Evolutionary conservation across 2,329 filamentous ascomycete species (phyloP), one percentile per base, ranked within the genome.

Genomic region (Alternaria novae-zelandiae): DNA sequence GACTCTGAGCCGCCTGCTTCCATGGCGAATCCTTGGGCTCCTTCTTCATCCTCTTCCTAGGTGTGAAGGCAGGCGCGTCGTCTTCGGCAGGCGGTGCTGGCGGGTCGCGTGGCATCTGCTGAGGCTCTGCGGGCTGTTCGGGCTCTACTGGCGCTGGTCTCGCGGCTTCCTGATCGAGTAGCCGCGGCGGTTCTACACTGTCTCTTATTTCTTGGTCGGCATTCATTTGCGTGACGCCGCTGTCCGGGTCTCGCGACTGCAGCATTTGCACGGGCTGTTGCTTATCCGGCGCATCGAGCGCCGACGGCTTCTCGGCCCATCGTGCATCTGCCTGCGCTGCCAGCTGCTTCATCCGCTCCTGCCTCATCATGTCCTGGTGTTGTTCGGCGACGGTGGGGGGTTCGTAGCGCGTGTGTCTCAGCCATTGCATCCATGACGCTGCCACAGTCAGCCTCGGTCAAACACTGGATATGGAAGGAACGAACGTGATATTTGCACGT

Each of bases 361-460:
- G 87, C 26, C 88, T 83, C 32, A 83, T 69, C 49, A 89, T 66
- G 62, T 90, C 88, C 50, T 83, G 80, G 64, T 84, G 83, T 70
- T 90, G 88, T 77, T 90, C 88, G 68, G 84, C 73, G 54, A 90
- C 74, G 2, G 83, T 83, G 1, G 88, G 88, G 3, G 88, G 81
- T 15, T 86, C 80, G 55, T 79, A 70, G 47, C 88, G 86, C 10
- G 88, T 87, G 69, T 89, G 84, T 70, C 88, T 87, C 25, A 90
- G 85, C 88, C 88, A 90, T 80, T 90, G 88, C 72, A 89, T 87
- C 88, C 88, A 90, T 84, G 88, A 86, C 56, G 88, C 86, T 88
- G 74, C 21, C 20, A 41, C 21, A 20, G 57, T 64, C 49, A 66
- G 54, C 32, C 21, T n/a, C 21, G 36, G 20, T 21, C 30, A 23